Conservation (phyloP, 1,139 yeast species). For the Pneumocystis murina region DNA sequence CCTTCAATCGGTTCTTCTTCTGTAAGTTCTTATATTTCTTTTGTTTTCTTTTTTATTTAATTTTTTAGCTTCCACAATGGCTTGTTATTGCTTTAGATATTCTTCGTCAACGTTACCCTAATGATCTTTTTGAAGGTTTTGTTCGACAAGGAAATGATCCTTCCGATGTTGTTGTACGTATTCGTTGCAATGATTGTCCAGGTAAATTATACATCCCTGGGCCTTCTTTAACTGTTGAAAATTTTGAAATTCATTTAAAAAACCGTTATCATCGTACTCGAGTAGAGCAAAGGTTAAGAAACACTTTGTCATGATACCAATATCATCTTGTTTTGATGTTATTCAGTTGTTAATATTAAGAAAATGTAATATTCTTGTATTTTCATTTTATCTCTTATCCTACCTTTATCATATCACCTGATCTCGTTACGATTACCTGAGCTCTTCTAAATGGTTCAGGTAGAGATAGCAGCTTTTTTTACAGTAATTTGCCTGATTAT, state of each 20-base stretch:
- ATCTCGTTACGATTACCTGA: too few species aligned
- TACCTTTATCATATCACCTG: too few species aligned
- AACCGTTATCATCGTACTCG: not conserved
- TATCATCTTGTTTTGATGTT: not conserved
- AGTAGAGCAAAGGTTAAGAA: not conserved
- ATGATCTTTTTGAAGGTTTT: not conserved
- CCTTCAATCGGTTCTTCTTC: not conserved
- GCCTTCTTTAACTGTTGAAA: not conserved
- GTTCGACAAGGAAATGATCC: not conserved
- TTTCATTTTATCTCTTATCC: not conserved
- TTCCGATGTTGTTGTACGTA: not conserved
- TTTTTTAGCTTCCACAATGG: not conserved
- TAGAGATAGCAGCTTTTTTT: not conserved
- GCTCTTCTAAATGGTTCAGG: not conserved
- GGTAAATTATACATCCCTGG: not conserved
- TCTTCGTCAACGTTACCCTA: not conserved
- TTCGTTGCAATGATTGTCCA: not conserved
- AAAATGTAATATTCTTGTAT: not conserved
- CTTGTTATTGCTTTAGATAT: not conserved
- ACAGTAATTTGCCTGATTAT: not conserved
- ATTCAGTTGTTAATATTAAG: not conserved
- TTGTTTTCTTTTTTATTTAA: not conserved
- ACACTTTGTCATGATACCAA: not conserved
- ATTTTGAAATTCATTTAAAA: not conserved
- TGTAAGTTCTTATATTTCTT: not conserved